Evolutionary conservation across 78 protist genomes (phyloP).

Genomic region (Dictyostelium citrinum): DNA sequence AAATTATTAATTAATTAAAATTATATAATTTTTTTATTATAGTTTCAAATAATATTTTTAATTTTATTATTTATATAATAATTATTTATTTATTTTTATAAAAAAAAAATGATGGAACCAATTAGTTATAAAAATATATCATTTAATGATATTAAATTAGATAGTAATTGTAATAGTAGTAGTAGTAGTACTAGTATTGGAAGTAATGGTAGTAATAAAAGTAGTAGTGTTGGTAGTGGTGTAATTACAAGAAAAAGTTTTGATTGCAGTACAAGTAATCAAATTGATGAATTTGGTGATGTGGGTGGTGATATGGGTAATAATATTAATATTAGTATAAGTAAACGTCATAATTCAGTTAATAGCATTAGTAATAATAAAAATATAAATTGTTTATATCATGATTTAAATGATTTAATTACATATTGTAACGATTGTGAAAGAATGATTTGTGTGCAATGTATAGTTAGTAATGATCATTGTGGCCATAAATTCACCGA

Average conservation of each 20-base stretch:
- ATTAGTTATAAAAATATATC: background rate
- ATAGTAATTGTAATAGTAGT: background rate
- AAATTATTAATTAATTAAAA: no score
- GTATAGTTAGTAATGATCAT: constrained; percentile 3
- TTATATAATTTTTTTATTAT: no score
- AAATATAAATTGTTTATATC: constrained; percentile 1
- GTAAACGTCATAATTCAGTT: background rate
- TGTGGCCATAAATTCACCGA: constrained; percentile 3
- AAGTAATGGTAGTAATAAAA: background rate
- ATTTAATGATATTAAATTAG: background rate
- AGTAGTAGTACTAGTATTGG: background rate
- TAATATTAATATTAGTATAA: background rate
- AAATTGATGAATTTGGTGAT: background rate
- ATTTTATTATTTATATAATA: no score
- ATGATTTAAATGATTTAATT: background rate
- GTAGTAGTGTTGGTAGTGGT: background rate
- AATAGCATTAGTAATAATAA: background rate
- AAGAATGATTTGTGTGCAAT: background rate
- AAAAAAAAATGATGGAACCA: background rate
- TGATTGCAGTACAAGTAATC: background rate
- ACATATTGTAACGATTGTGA: constrained; percentile 15
- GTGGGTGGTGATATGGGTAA: background rate
- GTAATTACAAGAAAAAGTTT: background rate
- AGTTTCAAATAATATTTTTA: no score
- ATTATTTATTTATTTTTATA: no score